Evolutionary conservation across 108 stramenopile genomes (phyloP), one percentile per base, ranked within the genome.

Genomic region (Ochromonas danica): DNA sequence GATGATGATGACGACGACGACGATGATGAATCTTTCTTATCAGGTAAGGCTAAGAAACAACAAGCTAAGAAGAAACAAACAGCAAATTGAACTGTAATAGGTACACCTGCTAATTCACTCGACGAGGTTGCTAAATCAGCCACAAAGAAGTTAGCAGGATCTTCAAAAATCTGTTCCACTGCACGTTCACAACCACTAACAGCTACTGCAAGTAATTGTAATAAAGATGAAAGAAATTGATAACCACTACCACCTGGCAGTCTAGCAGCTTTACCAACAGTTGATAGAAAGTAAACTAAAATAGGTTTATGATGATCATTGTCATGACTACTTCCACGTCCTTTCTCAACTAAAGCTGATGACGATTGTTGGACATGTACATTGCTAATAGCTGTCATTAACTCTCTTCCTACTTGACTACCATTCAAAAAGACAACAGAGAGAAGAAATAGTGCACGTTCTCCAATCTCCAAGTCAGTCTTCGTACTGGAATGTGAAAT

Each of bases 121-220:
- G 72, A 39, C 14, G 30, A 17, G 31, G 40, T 75, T 10, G 72
- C 72, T 41, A 75, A 60, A 75, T 75, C 72, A 38, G 38, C 72
- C 43, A 75, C 51, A 33, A 75, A 75, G 3, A 75, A 75, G 38
- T 75, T 75, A 3, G 72, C 25, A 28, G 72, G 72, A 75, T 75
- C 72, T 22, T 75, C 72, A 45, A 75, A 33, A 3, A 75, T 33
- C 72, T 33, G 25, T 28, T 33, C 10, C 17, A 41, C 41, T 22
- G 72, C 72, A 28, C 72, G 72, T 60, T 75, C 72, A 75, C 72
- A 75, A 6, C 72, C 72, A 42, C 72, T 33, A 17, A 33, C 72
- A 28, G 25, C 72, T 33, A 33, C 6, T 10, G 72, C 17, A 3
- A 75, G 25, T 31, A 27, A 60, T 41, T 10, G 6, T 33, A 75